Evolutionary conservation across 305 asterid species (phyloP).

Genomic region (Fraxinus greggii): DNA sequence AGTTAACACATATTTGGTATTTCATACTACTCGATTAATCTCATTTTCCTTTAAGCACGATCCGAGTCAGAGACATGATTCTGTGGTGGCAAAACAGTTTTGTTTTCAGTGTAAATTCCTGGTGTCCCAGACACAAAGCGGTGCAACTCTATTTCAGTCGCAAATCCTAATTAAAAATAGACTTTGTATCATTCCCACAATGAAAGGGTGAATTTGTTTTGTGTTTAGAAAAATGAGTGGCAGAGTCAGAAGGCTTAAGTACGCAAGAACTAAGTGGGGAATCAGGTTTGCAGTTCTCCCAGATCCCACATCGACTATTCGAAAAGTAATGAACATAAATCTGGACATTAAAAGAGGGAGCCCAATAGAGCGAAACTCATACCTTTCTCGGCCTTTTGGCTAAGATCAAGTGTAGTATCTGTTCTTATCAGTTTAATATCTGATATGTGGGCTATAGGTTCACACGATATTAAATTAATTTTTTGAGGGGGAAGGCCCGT

Average conservation of each 20-base stretch:
- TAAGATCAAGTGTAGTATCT: slow-evolving; percentile 96
- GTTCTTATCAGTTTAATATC: slow-evolving; percentile 88
- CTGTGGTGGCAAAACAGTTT: neutral
- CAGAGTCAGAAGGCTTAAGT: no score
- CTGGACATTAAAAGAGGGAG: neutral
- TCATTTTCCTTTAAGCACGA: slow-evolving; percentile 8
- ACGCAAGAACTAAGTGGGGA: neutral
- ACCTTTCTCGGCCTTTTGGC: slow-evolving; percentile 99
- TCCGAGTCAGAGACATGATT: neutral
- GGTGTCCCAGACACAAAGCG: no score
- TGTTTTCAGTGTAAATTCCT: neutral
- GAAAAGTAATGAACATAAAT: neutral
- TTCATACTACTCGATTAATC: neutral
- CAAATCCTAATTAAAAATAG: no score
- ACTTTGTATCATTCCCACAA: no score
- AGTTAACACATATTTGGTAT: neutral
- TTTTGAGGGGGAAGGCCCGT: neutral
- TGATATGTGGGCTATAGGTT: slow-evolving; percentile 47
- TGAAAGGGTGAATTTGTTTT: no score
- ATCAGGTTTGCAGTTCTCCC: neutral
- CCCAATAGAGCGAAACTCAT: slow-evolving; percentile 16
- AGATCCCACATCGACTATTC: neutral
- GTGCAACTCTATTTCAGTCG: no score
- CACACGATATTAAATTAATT: neutral
- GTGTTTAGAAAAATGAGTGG: no score